Evolutionary conservation across 768 basidiomycete species (phyloP).

Genomic region (Clavaria fumosa): DNA sequence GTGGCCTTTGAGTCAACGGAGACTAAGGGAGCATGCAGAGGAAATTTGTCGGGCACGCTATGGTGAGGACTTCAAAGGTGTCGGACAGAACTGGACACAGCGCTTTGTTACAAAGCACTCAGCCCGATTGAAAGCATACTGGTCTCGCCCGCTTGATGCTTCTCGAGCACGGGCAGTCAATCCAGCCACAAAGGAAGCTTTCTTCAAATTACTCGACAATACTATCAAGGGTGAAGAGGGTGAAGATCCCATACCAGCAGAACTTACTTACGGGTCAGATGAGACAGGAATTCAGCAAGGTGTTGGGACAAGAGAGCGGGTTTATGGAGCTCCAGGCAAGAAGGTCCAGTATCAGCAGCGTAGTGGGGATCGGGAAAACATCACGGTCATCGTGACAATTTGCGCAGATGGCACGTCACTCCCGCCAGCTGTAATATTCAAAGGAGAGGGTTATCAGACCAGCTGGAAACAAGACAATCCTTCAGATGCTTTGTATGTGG

Average conservation of each 20-base stretch:
- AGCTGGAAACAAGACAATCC: slow-evolving; percentile 28
- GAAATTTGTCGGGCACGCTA: slow-evolving; percentile 14
- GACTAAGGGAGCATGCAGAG: slow-evolving; percentile 16
- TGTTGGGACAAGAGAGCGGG: slow-evolving; percentile 13
- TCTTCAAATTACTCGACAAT: slow-evolving; percentile 19
- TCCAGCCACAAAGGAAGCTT: slow-evolving; percentile 18
- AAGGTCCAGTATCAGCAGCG: slow-evolving; percentile 18
- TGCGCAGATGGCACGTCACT: slow-evolving; percentile 23
- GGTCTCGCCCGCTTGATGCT: slow-evolving; percentile 8
- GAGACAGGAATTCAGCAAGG: slow-evolving; percentile 20
- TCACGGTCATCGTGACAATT: slow-evolving; percentile 23
- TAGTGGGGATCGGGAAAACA: slow-evolving; percentile 19
- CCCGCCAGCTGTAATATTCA: slow-evolving; percentile 25
- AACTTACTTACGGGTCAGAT: slow-evolving; percentile 21
- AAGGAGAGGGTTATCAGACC: slow-evolving; percentile 20
- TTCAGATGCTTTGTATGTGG: slow-evolving; percentile 23
- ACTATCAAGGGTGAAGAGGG: slow-evolving; percentile 9
- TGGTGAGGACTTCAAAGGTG: slow-evolving; percentile 19
- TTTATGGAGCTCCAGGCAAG: slow-evolving; percentile 15
- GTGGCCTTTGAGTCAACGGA: slow-evolving; percentile 20
- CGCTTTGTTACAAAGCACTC: slow-evolving; percentile 18
- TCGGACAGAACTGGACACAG: slow-evolving; percentile 23
- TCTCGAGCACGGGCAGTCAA: slow-evolving; percentile 18
- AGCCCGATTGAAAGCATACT: slow-evolving; percentile 15
- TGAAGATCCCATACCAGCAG: slow-evolving; percentile 4